Evolutionary conservation across 129 eudicot genomes (phyloP).

Genomic region (Lactuca saligna): DNA sequence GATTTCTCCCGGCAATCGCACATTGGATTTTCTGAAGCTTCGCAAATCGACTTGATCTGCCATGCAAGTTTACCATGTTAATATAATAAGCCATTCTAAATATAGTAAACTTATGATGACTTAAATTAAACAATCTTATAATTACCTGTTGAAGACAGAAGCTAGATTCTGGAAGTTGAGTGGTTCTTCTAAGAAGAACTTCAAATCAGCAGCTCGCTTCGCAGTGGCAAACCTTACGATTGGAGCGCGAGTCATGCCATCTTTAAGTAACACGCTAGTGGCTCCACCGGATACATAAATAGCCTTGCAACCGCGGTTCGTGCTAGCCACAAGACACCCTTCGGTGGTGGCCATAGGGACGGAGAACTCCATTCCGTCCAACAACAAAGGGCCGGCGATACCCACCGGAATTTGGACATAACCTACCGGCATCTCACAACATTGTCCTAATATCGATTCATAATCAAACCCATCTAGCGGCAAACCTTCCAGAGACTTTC

Average conservation of each 20-base stretch:
- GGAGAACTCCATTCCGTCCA: not conserved
- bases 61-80: too few species aligned
- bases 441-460: not conserved
- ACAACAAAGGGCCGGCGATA: not conserved
- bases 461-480: not conserved
- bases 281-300: not conserved
- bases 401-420: not conserved
- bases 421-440: not conserved
- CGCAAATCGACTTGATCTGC: constrained; percentile 58
- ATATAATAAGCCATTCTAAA: too few species aligned
- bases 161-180: not conserved
- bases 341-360: not conserved
- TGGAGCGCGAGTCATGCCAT: not conserved
- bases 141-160: not conserved
- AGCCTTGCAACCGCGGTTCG: not conserved
- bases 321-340: not conserved
- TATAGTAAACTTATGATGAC: too few species aligned
- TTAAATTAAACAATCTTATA: constrained; percentile 33
- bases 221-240: not conserved
- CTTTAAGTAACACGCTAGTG: not conserved
- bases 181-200: not conserved
- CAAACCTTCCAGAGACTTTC: not conserved
- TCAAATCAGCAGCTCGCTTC: not conserved
- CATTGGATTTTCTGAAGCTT: constrained; percentile 39
- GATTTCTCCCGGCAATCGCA: not conserved